These are phyloP conservation scores for Sclerotinia spermophila DNA, from an alignment of 2,329 filamentous ascomycete genomes.

Conservation along the genomic window DNA sequence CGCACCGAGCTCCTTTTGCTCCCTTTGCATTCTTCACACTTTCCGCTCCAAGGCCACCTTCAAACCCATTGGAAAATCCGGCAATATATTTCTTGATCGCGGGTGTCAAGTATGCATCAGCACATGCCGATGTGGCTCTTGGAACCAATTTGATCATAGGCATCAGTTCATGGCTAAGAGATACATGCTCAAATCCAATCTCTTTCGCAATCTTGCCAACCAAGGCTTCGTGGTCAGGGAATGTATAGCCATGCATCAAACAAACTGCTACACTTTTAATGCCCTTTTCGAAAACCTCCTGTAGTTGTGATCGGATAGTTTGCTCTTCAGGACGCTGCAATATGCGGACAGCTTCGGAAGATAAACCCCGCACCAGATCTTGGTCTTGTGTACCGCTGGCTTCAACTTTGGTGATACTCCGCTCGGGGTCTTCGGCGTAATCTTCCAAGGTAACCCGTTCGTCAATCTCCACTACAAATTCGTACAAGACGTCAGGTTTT, in stretches of 20 bases:
- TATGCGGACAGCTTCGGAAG: conserved; percentile 71
- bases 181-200: conserved; percentile 80
- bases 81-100: conserved; percentile 68
- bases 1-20: conserved; percentile 71
- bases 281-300: conserved; percentile 64
- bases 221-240: conserved; percentile 77
- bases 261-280: conserved; percentile 84
- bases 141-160: conserved; percentile 74
- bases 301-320: conserved; percentile 56
- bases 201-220: conserved; percentile 73
- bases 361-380: conserved; percentile 66
- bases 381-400: conserved; percentile 44
- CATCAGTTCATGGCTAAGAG: conserved; percentile 76
- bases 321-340: conserved; percentile 57
- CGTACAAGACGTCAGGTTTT: conserved; percentile 84
- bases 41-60: conserved; percentile 72
- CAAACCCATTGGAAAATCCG: conserved; percentile 76
- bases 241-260: conserved; percentile 90
- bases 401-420: conserved; percentile 53
- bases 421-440: conserved; percentile 80
- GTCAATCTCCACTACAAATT: conserved; percentile 81
- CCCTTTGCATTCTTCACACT: conserved; percentile 66
- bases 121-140: conserved; percentile 65
- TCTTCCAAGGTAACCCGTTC: conserved; percentile 90
- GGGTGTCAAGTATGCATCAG: conserved; percentile 72